phyloP scores from a whole-genome alignment of 179 eudicot species.

The Monotropa hypopitys region DNA sequence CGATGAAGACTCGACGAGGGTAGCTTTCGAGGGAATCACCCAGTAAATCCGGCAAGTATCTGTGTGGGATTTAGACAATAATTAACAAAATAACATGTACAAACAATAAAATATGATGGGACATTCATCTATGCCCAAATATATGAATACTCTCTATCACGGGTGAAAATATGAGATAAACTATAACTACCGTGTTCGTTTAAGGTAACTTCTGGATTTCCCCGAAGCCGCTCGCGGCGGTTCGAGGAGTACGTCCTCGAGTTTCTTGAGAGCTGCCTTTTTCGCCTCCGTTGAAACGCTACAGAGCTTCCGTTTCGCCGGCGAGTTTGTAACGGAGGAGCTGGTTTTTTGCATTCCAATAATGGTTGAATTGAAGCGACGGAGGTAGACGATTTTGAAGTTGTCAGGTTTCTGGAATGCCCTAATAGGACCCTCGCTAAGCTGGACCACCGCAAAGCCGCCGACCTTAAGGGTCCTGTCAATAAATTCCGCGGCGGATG shows the following conservation, averaged over 20 bases:
- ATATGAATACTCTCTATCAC: no score
- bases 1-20: constrained; percentile 57
- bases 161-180: no score
- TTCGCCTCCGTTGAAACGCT: constrained; percentile 36
- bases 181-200: constrained; percentile 47
- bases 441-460: constrained; percentile 31
- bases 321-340: background rate
- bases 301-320: constrained; percentile 13
- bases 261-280: constrained; percentile 41
- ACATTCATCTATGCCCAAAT: no score
- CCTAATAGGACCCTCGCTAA: constrained; percentile 20
- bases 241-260: constrained; percentile 71
- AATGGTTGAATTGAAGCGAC: constrained; percentile 23
- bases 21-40: constrained; percentile 57
- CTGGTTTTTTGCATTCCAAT: constrained; percentile 39
- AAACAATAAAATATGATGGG: no score
- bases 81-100: background rate
- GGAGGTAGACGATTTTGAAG: constrained; percentile 43
- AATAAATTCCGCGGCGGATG: constrained; percentile 7
- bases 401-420: constrained; percentile 22
- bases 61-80: background rate
- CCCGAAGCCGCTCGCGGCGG: constrained; percentile 56
- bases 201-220: constrained; percentile 29
- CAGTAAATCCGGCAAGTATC: constrained; percentile 45
- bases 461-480: constrained; percentile 37